Evolutionary conservation across 257 asterid species (phyloP).

Genomic region (Ajuga chamaepitys): DNA sequence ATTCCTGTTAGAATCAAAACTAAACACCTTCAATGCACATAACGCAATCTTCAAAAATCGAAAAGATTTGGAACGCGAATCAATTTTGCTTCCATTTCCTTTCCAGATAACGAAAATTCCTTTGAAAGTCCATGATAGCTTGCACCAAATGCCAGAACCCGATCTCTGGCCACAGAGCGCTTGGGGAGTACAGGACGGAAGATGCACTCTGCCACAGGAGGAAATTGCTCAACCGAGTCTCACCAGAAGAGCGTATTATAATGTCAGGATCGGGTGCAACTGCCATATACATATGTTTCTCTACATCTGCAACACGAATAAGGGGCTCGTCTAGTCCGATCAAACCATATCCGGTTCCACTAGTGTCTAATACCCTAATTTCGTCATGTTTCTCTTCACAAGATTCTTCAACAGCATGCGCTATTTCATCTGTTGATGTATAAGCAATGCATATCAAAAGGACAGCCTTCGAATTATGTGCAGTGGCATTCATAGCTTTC

Average conservation of each 20-base stretch:
- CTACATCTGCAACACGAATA: constrained; percentile 38
- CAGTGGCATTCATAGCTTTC: constrained; percentile 59
- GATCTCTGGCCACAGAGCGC: constrained; percentile 69
- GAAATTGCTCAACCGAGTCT: constrained; percentile 76
- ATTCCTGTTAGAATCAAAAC: not conserved
- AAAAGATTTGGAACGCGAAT: not conserved
- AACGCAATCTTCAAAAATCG: not conserved
- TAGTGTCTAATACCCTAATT: constrained; percentile 1
- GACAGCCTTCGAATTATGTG: constrained; percentile 43
- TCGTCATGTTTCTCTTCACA: constrained; percentile 38
- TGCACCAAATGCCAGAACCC: constrained; percentile 60
- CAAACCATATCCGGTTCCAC: constrained; percentile 21
- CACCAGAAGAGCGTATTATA: constrained; percentile 70
- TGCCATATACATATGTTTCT: constrained; percentile 63
- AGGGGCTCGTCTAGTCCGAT: constrained; percentile 10
- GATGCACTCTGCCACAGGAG: constrained; percentile 78
- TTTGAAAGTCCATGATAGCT: constrained; percentile 57
- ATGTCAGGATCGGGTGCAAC: constrained; percentile 67
- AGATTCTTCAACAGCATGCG: constrained; percentile 49
- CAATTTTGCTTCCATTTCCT: constrained; percentile 35
- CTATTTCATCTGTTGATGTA: constrained; percentile 73
- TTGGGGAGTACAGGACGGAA: constrained; percentile 58
- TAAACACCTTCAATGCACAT: constrained; percentile 3
- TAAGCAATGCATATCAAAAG: constrained; percentile 74
- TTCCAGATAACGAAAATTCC: constrained; percentile 36